These are phyloP conservation scores for Amoebophrya sp. DNA, from an alignment of 169 alveolate species.

Conservation along the genomic window DNA sequence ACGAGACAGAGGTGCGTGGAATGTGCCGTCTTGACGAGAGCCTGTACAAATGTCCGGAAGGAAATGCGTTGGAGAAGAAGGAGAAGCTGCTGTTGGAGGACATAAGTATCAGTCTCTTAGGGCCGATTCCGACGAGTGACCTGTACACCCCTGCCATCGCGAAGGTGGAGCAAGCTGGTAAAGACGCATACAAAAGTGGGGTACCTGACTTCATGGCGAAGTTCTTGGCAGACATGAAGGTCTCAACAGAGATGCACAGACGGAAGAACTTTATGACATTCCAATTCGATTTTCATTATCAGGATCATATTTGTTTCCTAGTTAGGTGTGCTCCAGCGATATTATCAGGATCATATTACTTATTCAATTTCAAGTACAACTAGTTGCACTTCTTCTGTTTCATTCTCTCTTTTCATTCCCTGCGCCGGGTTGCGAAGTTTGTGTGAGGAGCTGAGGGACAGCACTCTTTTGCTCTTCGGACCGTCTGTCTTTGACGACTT, in stretches of 20 bases:
- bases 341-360: too few species aligned
- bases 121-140: neutral
- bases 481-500: neutral
- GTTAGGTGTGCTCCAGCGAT: too few species aligned
- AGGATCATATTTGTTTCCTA: too few species aligned
- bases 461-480: neutral
- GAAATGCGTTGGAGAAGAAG: neutral
- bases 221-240: neutral
- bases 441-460: neutral
- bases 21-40: neutral
- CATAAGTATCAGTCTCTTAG: neutral
- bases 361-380: too few species aligned
- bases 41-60: too few species aligned
- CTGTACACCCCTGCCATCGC: conserved; percentile 1
- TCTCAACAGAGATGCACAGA: neutral
- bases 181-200: neutral
- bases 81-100: neutral
- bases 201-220: neutral
- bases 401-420: too few species aligned
- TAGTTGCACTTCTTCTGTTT: too few species aligned
- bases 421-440: too few species aligned
- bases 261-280: neutral
- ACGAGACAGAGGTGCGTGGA: neutral
- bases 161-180: neutral
- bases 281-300: too few species aligned